These are phyloP conservation scores for Cercospora nicotianae DNA, from an alignment of 2,329 filamentous ascomycete species.

Conservation along the genomic window DNA sequence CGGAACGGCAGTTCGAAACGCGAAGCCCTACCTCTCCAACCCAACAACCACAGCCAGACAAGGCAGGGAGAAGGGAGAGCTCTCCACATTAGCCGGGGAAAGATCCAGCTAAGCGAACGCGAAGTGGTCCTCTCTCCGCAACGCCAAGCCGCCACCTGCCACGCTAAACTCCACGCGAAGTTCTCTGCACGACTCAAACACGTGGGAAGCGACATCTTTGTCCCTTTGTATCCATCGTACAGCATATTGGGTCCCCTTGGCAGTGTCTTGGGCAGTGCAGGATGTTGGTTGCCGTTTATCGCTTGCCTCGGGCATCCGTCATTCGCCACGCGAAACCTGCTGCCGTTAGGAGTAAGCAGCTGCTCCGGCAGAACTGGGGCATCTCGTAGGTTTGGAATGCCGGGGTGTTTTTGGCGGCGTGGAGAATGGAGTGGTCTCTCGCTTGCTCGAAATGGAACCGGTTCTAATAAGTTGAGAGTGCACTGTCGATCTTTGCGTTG, in stretches of 20 bases:
- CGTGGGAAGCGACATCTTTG: background rate
- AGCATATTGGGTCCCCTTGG: background rate
- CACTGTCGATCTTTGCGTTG: background rate
- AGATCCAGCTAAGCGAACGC: background rate
- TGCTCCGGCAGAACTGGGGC: background rate
- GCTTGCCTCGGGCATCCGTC: constrained; percentile 1
- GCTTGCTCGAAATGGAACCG: background rate
- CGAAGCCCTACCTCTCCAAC: background rate
- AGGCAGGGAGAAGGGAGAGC: background rate
- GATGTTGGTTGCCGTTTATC: background rate
- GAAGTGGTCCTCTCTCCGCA: background rate
- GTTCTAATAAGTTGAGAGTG: background rate
- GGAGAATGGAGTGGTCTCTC: background rate
- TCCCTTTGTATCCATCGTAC: background rate
- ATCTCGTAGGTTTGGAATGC: background rate
- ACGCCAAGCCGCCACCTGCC: background rate
- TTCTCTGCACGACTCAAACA: background rate
- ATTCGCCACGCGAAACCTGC: background rate
- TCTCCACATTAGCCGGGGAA: constrained; percentile 1
- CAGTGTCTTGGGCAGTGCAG: background rate
- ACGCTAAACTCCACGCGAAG: background rate
- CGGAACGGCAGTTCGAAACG: background rate
- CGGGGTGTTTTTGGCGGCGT: background rate
- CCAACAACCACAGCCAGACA: background rate
- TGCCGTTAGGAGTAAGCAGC: background rate